Conservation (phyloP, 2,329 filamentous ascomycete genomes). For the Zymoseptoria ardabiliae region DNA sequence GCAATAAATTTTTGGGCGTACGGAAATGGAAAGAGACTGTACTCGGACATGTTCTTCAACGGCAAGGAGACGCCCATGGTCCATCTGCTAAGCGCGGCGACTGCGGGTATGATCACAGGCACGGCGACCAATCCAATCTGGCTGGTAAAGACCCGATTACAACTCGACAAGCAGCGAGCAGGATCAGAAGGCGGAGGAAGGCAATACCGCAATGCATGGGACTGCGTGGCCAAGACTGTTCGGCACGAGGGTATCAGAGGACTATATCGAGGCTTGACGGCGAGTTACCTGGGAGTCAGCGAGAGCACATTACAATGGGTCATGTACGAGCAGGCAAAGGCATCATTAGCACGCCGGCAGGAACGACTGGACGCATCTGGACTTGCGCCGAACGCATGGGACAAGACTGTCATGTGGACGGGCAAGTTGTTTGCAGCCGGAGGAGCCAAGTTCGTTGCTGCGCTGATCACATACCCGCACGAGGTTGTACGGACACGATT, state of each 20-base stretch:
- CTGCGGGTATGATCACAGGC: conserved; percentile 75
- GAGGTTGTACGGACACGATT: conserved; percentile 82
- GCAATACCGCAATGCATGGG: conserved; percentile 78
- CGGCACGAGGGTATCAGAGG: conserved; percentile 72
- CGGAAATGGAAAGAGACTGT: conserved; percentile 79
- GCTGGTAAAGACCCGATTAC: conserved; percentile 88
- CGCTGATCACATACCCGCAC: conserved; percentile 82
- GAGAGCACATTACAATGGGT: conserved; percentile 92
- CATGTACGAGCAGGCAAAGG: conserved; percentile 88
- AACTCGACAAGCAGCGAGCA: conserved; percentile 80
- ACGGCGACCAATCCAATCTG: conserved; percentile 95
- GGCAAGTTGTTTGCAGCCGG: conserved; percentile 75
- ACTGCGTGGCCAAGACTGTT: conserved; percentile 78
- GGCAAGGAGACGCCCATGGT: conserved; percentile 65
- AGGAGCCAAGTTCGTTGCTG: conserved; percentile 76
- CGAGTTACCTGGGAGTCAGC: conserved; percentile 82
- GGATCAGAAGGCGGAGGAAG: conserved; percentile 52
- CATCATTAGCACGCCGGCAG: conserved; percentile 59
- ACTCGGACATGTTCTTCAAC: conserved; percentile 66
- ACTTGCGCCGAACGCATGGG: conserved; percentile 60
- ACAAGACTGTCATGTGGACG: conserved; percentile 67
- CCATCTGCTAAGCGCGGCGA: conserved; percentile 67
- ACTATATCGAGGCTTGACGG: conserved; percentile 83
- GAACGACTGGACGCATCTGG: conserved; percentile 49
- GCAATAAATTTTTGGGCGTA: conserved; percentile 94